Percentiles rank a stretch among this genome's conserved stretches.
Evolutionary conservation across 768 basidiomycete genomes (phyloP).

Genomic region (Hericium rajendrae): DNA sequence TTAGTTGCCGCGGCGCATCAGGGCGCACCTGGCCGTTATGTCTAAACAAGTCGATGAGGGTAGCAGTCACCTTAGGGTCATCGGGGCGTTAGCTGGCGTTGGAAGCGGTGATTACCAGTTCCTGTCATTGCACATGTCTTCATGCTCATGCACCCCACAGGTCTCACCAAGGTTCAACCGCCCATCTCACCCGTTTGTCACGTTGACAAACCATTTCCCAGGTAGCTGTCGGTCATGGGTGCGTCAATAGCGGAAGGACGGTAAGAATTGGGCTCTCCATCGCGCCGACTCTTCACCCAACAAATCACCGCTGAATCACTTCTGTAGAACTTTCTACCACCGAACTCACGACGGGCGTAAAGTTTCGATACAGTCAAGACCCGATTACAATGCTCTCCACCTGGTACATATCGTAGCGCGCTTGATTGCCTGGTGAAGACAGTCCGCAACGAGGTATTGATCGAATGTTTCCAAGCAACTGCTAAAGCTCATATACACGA

Average conservation of each 20-base stretch:
- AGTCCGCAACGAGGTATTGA: conserved; percentile 47
- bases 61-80: background rate
- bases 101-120: background rate
- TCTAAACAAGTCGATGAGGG: background rate
- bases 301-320: too few relatives aligned
- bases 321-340: too few relatives aligned
- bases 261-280: too few relatives aligned
- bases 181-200: background rate
- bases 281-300: too few relatives aligned
- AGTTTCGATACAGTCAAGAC: conserved; percentile 72
- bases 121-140: background rate
- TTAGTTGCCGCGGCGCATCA: too few relatives aligned
- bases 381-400: conserved; percentile 58
- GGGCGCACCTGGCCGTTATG: background rate
- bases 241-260: background rate
- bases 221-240: conserved; percentile 70
- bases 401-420: conserved; percentile 53
- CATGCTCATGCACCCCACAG: background rate
- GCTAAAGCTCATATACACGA: background rate
- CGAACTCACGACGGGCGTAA: background rate
- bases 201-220: conserved; percentile 14
- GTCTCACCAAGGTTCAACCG: background rate
- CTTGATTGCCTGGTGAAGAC: conserved; percentile 49
- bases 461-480: background rate
- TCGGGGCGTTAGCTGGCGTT: background rate